Evolutionary conservation across 2,329 filamentous ascomycete genomes (phyloP), one percentile per base, ranked within the genome.

Genomic region (Alternaria brassicae): DNA sequence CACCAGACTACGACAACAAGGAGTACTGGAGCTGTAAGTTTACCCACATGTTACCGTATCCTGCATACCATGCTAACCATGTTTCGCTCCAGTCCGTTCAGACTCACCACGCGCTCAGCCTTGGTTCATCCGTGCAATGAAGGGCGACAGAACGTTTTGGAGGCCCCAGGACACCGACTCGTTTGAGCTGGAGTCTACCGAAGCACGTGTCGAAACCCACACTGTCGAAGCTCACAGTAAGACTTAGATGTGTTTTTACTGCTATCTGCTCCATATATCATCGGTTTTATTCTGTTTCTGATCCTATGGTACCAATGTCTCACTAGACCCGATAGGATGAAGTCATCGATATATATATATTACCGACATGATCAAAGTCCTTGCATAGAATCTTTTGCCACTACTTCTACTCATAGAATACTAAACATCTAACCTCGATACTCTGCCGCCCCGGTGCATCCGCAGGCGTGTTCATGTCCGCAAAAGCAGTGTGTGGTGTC

Each of bases 401-500:
- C n/a, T 39, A 4, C n/a, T 5, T 30, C 42, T 63, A 81, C 32
- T 86, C 83, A 64, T 88, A 88, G 67, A 88, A 88, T 0, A 89
- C 84, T 70, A 89, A 75, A 58, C 85, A 87, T 65, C 87, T 78
- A 1, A 89, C 86, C 77, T 89, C 87, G 60, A 89, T 89, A 68
- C 86, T 88, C 78, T 89, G 84, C 63, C 87, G 72, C 37, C 74
- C 79, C 7, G 78, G 81, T 7, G 83, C 81, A 53, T 81, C 83
- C 23, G 69, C 67, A 0, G 85, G 83, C 12, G 85, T 86, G 52
- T 79, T 71, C 5, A 85, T 85, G 72, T 88, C 86, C 10, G 66
- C 63, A 56, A 78, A 78, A 2, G 92, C 92, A 9, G 89, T 89
- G 79, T 96, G 92, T 13, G 92, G 88, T 30, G 81, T 82, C 45